A percentile compares a stretch with the other conserved stretches of the same genome.
Evolutionary conservation across 441 rosid genomes (phyloP).

Genomic region (Manihot esculenta): DNA sequence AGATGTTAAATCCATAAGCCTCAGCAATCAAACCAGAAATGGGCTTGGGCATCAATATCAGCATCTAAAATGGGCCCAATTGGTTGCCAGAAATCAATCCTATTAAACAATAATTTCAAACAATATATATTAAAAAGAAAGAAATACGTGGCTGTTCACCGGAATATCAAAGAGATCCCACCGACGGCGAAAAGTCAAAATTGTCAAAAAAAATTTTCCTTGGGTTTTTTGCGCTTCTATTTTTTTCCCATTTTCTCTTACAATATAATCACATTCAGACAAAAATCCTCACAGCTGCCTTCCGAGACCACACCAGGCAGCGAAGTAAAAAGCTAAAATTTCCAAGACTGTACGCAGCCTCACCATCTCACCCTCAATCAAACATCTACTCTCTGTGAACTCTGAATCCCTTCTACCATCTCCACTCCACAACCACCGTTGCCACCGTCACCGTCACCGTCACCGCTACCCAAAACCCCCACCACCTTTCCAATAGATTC

Average conservation of each 20-base stretch:
- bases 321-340: background rate
- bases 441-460: background rate
- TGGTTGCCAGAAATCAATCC: no score
- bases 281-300: slow-evolving; percentile 18
- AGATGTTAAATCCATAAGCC: no score
- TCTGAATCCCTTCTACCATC: background rate
- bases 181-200: background rate
- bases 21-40: no score
- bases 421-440: background rate
- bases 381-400: background rate
- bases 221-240: background rate
- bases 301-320: background rate
- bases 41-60: no score
- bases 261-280: background rate
- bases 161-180: background rate
- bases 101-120: no score
- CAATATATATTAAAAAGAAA: background rate
- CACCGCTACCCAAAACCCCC: background rate
- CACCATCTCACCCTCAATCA: background rate
- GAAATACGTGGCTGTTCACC: background rate
- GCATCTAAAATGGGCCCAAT: no score
- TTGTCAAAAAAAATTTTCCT: background rate
- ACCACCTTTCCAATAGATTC: background rate
- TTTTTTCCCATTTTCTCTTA: background rate
- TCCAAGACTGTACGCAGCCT: background rate